A percentile compares a stretch with the other conserved stretches of the same genome.
Conservation (phyloP, 73 alveolate genomes). For the Paramecium sexaurelia region DNA sequence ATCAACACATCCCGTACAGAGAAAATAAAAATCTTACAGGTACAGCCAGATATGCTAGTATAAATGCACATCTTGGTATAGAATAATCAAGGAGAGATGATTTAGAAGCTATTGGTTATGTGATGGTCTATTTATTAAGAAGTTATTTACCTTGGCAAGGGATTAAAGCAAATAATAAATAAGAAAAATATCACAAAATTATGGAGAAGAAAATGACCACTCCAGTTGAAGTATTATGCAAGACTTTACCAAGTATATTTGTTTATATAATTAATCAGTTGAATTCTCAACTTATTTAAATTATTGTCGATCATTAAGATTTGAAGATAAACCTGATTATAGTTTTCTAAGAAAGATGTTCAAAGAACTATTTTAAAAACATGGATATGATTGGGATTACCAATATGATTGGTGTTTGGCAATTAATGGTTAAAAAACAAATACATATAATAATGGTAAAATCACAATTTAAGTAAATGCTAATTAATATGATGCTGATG, state of each 20-base stretch:
- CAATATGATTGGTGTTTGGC: conserved; percentile 80
- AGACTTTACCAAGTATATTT: conserved; percentile 75
- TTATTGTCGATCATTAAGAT: conserved; percentile 76
- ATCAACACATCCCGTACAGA: conserved; percentile 80
- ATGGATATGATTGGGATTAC: conserved; percentile 76
- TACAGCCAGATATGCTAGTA: conserved; percentile 82
- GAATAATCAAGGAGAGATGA: conserved; percentile 82
- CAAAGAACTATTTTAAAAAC: conserved; percentile 69
- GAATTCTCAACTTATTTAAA: conserved; percentile 77
- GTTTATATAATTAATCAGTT: conserved; percentile 7
- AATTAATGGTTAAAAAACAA: conserved; percentile 58
- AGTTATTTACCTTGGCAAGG: conserved; percentile 84
- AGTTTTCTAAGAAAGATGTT: conserved; percentile 74
- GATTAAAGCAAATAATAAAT: conserved; percentile 73
- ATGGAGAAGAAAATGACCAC: conserved; percentile 77
- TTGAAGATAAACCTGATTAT: conserved; percentile 85
- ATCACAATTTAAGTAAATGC: conserved; percentile 59
- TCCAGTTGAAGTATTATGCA: conserved; percentile 75
- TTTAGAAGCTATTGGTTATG: conserved; percentile 80
- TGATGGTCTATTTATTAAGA: conserved; percentile 70
- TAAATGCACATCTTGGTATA: conserved; percentile 79
- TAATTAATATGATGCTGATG: conserved; percentile 43
- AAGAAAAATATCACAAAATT: conserved; percentile 74
- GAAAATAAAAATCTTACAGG: conserved; percentile 83
- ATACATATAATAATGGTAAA: conserved; percentile 56